Base-by-base conservation (phyloP, 305 asterid species). In the Fraxinus greggii region DNA sequence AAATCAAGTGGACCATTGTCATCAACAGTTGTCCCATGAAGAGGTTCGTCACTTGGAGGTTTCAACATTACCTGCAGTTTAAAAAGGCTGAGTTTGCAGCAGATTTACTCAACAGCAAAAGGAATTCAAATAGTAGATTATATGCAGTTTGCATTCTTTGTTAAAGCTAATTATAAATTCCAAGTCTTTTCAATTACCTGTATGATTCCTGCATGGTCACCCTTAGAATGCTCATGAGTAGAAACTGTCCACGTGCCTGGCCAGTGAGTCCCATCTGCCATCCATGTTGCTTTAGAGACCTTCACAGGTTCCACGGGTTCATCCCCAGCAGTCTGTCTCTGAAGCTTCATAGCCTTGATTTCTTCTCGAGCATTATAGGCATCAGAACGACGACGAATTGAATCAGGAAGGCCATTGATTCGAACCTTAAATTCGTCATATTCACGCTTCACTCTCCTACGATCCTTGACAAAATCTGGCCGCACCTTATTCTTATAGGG, bases 251-350 rank as follows among this genome's bases (percentile, higher is more conserved):
- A 95, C 24, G 99, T 94, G 23, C 99, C 99, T 0, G 98, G 99
- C 99, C 99, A 95, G 87, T 95, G 97, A 36, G 99, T 93, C 80
- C 97, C 98, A 70, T 95, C 99, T 2, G 99, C 98, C 99, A 95
- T 95, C 99, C 99, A 95, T 6, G 97, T 95, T 17, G 98, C 97
- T 84, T 90, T 93, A 15, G 97, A 83, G 63, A 94, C 89, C 88
- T 95, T 95, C 87, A 95, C 84, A 12, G 97, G 94, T 80, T 94
- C 99, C 67, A 87, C 81, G 0, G 78, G 69, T 84, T 92, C 97
- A 82, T 93, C 98, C 26, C 91, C 97, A n/a, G 87, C 88, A 40
- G 88, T 80, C 87, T 93, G 95, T 36, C 98, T 94, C 48, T 93
- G 92, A 33, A 86, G 93, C 89, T 94, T 95, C 94, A 91, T 77